Base-by-base conservation (phyloP, 1,139 yeast genomes). In the Candida glucosophila region DNA sequence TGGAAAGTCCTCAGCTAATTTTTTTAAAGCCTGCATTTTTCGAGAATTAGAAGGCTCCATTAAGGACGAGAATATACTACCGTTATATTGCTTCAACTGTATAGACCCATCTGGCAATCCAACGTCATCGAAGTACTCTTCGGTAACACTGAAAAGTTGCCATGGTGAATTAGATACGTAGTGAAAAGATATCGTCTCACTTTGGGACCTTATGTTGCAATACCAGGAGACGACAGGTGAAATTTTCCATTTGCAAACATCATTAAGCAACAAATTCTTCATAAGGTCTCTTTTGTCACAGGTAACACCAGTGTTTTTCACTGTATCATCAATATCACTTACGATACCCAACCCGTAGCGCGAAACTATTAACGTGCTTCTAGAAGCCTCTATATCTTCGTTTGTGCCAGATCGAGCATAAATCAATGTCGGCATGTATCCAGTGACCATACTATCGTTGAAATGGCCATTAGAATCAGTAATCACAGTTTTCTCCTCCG, bases 101-200 rank as follows among this genome's bases (percentile, higher is more conserved):
- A 90, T 61, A 0, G 95, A 81, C 2, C 83, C 85, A 2, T 49
- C 41, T 0, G 98, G 98, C 24, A 85, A 67, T 3, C 67, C 57
- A 12, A 64, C 69, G 17, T 58, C 45, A 18, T 57, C 47, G 44
- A 79, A 57, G 51, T 77, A 90, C 25, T 74, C 71, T 12, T 60
- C 45, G 24, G 90, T 68, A 5, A 77, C 66, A 7, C 77, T 68
- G 49, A 66, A 86, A 18, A 90, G 55, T 49, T 88, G 97, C 75
- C 93, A 81, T 0, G 99, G 99, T 1, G 95, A 78, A 49, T 92
- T 92, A 5, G 96, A 86, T 2, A 92, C 97, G 45, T 90, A 92
- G 47, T 86, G 95, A 44, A 83, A 77, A 17, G 74, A 79, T 67
- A 5, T 72, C n/a, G n/a, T n/a, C n/a, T n/a, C n/a, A n/a, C n/a